Conservation (phyloP, 2,329 filamentous ascomycete genomes). For the Didymella segeticola region DNA sequence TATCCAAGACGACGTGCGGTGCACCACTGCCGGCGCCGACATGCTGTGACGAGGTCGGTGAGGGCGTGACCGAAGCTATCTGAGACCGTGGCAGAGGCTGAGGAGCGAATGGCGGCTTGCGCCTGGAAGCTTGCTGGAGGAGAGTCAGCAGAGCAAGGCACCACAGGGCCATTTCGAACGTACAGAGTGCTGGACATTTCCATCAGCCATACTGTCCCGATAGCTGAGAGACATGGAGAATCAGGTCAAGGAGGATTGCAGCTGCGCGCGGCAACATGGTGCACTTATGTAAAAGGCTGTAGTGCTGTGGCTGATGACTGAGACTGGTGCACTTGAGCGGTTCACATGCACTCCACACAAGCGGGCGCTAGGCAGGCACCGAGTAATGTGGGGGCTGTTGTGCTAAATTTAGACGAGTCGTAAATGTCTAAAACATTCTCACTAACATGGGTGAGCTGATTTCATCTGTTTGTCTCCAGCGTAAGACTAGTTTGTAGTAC, state of each 20-base stretch:
- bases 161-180: not conserved
- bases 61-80: slow-evolving; percentile 7
- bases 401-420: not conserved
- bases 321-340: slow-evolving; percentile 5
- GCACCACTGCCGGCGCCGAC: slow-evolving; percentile 9
- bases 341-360: not conserved
- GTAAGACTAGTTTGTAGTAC: too few species aligned
- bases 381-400: slow-evolving; percentile 2
- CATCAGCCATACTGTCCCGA: slow-evolving; percentile 25
- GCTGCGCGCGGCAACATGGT: not conserved
- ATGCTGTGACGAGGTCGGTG: slow-evolving; percentile 17
- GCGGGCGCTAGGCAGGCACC: slow-evolving; percentile 1
- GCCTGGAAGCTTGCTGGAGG: slow-evolving; percentile 5
- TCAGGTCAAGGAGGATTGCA: not conserved
- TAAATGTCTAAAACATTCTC: too few species aligned
- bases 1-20: slow-evolving; percentile 31
- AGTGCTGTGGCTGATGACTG: not conserved
- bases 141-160: not conserved
- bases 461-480: too few species aligned
- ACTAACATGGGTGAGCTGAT: not conserved
- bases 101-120: slow-evolving; percentile 35
- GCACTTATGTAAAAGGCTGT: not conserved
- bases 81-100: slow-evolving; percentile 27
- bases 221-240: slow-evolving; percentile 3
- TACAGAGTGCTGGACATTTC: slow-evolving; percentile 12